These are phyloP conservation scores for Ceratocystis smalleyi DNA, from an alignment of 2,329 filamentous ascomycete genomes.

Conservation along the genomic window DNA sequence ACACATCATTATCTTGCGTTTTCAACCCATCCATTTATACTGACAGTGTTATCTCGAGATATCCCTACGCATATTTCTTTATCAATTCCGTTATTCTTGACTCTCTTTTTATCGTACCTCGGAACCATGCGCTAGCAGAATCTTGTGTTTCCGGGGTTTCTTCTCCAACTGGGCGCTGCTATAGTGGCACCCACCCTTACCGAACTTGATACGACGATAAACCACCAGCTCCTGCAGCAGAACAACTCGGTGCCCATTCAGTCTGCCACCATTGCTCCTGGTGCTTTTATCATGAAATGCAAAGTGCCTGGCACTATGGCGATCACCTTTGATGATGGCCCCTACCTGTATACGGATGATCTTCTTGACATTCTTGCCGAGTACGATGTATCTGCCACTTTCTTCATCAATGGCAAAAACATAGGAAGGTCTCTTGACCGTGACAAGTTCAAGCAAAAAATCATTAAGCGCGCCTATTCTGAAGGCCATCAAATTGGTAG, in stretches of 20 bases:
- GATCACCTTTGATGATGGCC: conserved; percentile 35
- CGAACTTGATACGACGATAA: neutral
- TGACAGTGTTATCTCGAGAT: neutral
- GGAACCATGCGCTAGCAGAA: conserved; percentile 2
- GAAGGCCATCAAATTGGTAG: conserved; percentile 46
- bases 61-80: neutral
- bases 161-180: conserved; percentile 1
- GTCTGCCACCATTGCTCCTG: conserved; percentile 3
- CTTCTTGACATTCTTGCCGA: conserved; percentile 28
- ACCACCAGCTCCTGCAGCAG: neutral
- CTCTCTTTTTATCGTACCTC: neutral
- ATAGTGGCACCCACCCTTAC: conserved; percentile 1
- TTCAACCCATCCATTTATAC: neutral
- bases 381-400: conserved; percentile 26
- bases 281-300: conserved; percentile 20
- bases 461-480: conserved; percentile 31
- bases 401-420: conserved; percentile 26
- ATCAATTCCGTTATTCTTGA: neutral
- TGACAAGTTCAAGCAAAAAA: conserved; percentile 10
- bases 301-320: conserved; percentile 26
- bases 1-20: conserved; percentile 4
- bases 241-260: neutral
- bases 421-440: conserved; percentile 21
- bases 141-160: neutral
- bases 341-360: conserved; percentile 28